phyloP scores from a whole-genome alignment of 192 early-diverging fungal genomes.

The Entomortierella lignicola region DNA sequence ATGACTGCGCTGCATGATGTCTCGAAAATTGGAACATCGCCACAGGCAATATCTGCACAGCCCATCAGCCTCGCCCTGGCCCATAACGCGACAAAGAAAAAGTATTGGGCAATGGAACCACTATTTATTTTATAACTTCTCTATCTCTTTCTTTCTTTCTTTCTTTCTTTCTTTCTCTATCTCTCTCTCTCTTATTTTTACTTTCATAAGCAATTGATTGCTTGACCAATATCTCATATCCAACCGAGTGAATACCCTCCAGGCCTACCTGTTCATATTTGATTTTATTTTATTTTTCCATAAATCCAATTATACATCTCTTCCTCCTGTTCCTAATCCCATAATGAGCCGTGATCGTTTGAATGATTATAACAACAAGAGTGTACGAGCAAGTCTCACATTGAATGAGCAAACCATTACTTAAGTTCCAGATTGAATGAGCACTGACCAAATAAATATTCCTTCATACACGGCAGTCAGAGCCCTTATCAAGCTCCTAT shows the following conservation, averaged over 20 bases:
- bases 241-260: no score
- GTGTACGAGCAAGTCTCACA: slow-evolving; percentile 10
- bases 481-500: not conserved
- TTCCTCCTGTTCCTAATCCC: not conserved
- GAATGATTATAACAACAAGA: slow-evolving; percentile 48
- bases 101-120: not conserved
- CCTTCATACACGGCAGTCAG: not conserved
- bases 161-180: not conserved
- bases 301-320: not conserved
- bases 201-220: not conserved
- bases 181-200: not conserved
- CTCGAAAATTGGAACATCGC: not conserved
- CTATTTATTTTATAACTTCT: not conserved
- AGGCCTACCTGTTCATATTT: no score
- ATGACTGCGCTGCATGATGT: not conserved
- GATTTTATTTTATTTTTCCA: no score
- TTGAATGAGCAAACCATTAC: not conserved
- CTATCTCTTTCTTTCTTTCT: not conserved
- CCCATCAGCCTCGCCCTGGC: not conserved
- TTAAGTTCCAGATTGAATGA: not conserved
- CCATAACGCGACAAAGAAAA: no score
- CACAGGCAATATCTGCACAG: not conserved
- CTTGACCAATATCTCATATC: no score
- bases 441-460: slow-evolving; percentile 2
- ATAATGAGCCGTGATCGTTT: slow-evolving; percentile 51